Evolutionary conservation across 495 filamentous ascomycete species (phyloP), one percentile per base, ranked within the genome.

Genomic region (Mytilinidion resinicola): DNA sequence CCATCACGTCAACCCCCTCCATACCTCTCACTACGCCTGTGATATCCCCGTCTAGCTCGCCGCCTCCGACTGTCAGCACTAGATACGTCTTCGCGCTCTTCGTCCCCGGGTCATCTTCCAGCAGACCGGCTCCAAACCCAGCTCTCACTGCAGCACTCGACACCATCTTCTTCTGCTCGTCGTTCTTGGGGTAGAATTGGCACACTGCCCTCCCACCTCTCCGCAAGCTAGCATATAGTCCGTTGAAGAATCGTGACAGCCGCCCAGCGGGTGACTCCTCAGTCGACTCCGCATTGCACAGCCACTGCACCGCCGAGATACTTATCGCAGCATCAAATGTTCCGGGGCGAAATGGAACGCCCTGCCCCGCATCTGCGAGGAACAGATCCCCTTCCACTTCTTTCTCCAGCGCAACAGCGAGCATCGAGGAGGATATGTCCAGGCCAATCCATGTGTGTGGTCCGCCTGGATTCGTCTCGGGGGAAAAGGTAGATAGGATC

Each of bases 161-260:
- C 55, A 97, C 91, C 93, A 97, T 96, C 57, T 77, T 82, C 68
- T 89, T 85, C 74, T 97, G 93, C 59, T 78, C 78, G 64, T 93
- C 89, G 71, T 98, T 96, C 75, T 93, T 95, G 3, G 93, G 95
- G 71, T 98, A 98, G 70, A 98, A 97, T 68, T 97, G 93, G 67
- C 91, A 92, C 20, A 97, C 93, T 1, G 95, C 93, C 41, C 89
- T 81, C 20, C 91, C 93, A 9, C 93, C 93, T 4, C 95, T 78
- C 56, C 85, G 80, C 55, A 98, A 72, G 70, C 83, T 85, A 19
- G 87, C 83, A 72, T 96, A 97, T 7, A 98, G 75, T n/a, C 89
- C 89, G 57, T 89, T 86, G 65, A 98, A 98, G 62, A 98, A 98
- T 34, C 93, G 78, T 33, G 79, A 76, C 46, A 98, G 68, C 14